Evolutionary conservation across 768 basidiomycete genomes (phyloP), one percentile per base, ranked within the genome.

Genomic region (Boletus reticuloceps): DNA sequence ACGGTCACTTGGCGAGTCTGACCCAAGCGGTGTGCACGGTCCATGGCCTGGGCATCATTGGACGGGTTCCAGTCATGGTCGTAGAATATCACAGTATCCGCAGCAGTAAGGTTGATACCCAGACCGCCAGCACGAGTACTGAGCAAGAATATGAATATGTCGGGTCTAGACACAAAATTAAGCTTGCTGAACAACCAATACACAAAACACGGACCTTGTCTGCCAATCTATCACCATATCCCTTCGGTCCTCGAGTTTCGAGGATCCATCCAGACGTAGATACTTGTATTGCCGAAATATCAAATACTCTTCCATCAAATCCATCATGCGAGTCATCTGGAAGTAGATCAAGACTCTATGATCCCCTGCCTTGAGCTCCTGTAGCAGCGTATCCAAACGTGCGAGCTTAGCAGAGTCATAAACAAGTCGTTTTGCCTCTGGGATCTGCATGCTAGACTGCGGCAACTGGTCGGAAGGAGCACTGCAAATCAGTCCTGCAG

Each of bases 191-290:
- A 39, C 11, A 25, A 31, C 29, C 19, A 22, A 16, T n/a, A 3
- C 27, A 34, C 6, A 32, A 36, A 40, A 41, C 20, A 72, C 82
- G 55, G 56, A 94, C 94, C 91, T 85, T 38, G 94, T 96, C 71
- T 99, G 97, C 96, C 96, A 99, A 67, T 95, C 93, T 62, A 94
- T 94, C 27, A 99, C 97, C 97, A 99, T 98, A 71, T 98, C 97
- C 54, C 97, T 82, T 63, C 97, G 81, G 69, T 99, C 97, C 63
- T 95, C 94, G 50, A 99, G 79, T 62, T 95, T 94, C 29, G 94
- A 96, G 2, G 90, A 90, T 37, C 95, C 95, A 72, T 98, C 95
- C 52, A 98, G 75, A 37, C 95, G 82, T 17, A 97, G 76, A 67
- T 98, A 97, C 71, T 94, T 95, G 78, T 94, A 94, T 70, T 98